A percentile compares a stretch with the other conserved stretches of the same genome.
These are phyloP conservation scores for Cucumis hystrix DNA, from an alignment of 306 rosid genomes.

Conservation along the genomic window DNA sequence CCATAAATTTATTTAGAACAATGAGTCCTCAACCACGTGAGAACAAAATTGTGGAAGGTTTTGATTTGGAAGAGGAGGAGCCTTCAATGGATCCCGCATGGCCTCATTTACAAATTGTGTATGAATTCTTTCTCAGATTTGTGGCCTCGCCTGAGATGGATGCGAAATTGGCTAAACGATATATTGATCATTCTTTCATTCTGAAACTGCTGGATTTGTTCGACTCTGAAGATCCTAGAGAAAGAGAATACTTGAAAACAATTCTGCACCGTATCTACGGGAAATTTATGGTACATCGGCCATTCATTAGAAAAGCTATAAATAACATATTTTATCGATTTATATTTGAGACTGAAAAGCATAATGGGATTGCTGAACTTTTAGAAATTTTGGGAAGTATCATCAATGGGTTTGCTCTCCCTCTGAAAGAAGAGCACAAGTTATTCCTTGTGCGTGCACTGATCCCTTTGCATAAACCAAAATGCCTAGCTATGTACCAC, in stretches of 20 bases:
- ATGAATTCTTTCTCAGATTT: conserved; percentile 60
- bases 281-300: conserved; percentile 69
- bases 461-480: conserved; percentile 73
- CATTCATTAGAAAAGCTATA: conserved; percentile 59
- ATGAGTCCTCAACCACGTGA: conserved; percentile 64
- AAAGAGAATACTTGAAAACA: conserved; percentile 58
- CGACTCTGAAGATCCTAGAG: conserved; percentile 68
- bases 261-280: conserved; percentile 59
- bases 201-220: conserved; percentile 59
- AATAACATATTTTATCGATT: conserved; percentile 50
- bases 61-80: conserved; percentile 82
- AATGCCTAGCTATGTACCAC: conserved; percentile 63
- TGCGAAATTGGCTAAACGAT: conserved; percentile 60
- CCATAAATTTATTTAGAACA: conserved; percentile 53
- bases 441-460: conserved; percentile 56
- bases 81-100: conserved; percentile 75
- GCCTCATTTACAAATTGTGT: conserved; percentile 77
- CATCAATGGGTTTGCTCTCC: conserved; percentile 63
- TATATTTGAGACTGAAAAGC: conserved; percentile 57
- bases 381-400: conserved; percentile 74
- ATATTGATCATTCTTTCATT: conserved; percentile 49
- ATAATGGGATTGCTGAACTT: conserved; percentile 61
- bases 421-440: conserved; percentile 73
- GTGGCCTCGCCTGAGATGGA: conserved; percentile 67
- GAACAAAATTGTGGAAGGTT: conserved; percentile 40